Base-by-base conservation (phyloP, 345 rosid species). In the Rhodamnia rubescens region DNA sequence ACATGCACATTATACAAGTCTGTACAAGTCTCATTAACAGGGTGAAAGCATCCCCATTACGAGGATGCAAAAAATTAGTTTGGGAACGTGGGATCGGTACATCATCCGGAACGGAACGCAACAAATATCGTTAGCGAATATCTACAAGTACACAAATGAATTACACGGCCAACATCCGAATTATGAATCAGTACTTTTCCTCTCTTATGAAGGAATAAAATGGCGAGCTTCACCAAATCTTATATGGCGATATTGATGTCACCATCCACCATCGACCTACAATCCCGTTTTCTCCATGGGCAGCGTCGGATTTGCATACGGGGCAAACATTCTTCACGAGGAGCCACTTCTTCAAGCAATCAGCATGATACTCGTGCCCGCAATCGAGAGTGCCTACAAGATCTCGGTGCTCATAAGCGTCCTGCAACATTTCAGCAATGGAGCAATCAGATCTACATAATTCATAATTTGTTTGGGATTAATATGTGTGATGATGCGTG, bases 281-380 rank as follows among this genome's bases (percentile, higher is more conserved):
- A 55, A 50, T 8, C 85, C 81, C 80, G 85, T 84, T 85, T 84
- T 85, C 40, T 74, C 87, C 27, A 54, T 36, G 84, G 88, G 91
- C 90, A 94, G 85, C 83, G 96, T 96, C 94, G 6, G 93, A 90
- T 90, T 96, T 96, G 93, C 99, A 96, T 89, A 95, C 89, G 29
- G 99, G 98, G 89, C 98, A 96, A 42, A 92, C 90, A 80, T 93
- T 96, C 93, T 96, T 96, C 85, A 95, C 89, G 11, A 90, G 87
- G 86, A 96, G 93, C 99, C 99, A 96, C 88, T 93, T 95, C 93
- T 89, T 93, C 92, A 96, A 91, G 92, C 99, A 96, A 85, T 87
- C 91, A 69, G 92, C 92, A 74, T 96, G 99, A 90, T 95, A 95
- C 59, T 92, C 94, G 3, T 96, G 99, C 52, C 90, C 96, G 74